These are phyloP conservation scores for Pyricularia grisea DNA, from an alignment of 2,329 filamentous ascomycete species.

Conservation along the genomic window DNA sequence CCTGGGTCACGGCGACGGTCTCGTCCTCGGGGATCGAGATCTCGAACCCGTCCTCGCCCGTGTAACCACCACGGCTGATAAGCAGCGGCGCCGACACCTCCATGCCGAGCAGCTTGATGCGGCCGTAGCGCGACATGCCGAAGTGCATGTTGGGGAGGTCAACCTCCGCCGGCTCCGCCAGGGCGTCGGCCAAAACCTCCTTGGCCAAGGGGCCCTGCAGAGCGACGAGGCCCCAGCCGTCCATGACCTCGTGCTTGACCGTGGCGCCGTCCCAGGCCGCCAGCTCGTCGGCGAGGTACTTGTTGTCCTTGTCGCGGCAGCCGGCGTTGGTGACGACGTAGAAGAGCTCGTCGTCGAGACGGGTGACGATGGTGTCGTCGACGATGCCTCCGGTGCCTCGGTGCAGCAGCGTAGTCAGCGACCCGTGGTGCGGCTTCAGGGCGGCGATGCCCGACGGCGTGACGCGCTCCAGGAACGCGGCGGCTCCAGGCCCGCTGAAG, in stretches of 20 bases:
- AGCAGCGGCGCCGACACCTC: conserved; percentile 45
- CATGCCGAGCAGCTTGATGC: conserved; percentile 49
- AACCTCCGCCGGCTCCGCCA: conserved; percentile 40
- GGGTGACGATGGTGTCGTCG: conserved; percentile 87
- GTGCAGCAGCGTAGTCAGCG: conserved; percentile 76
- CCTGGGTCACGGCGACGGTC: conserved; percentile 57
- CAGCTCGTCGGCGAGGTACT: conserved; percentile 65
- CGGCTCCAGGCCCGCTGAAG: conserved; percentile 71
- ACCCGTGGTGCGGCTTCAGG: conserved; percentile 60
- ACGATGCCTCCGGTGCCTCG: conserved; percentile 79
- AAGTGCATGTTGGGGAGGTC: conserved; percentile 69
- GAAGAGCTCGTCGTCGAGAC: conserved; percentile 64
- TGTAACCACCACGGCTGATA: conserved; percentile 87
- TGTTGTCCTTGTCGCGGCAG: conserved; percentile 79
- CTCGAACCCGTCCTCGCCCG: conserved; percentile 96
- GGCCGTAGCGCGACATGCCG: conserved; percentile 60
- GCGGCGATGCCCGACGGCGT: conserved; percentile 66
- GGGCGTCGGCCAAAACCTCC: conserved; percentile 54
- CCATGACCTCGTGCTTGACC: conserved; percentile 37
- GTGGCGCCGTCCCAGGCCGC: conserved; percentile 33
- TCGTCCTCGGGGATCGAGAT: conserved; percentile 69
- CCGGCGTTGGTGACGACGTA: conserved; percentile 95
- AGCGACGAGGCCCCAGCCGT: conserved; percentile 71
- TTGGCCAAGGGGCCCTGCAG: conserved; percentile 78
- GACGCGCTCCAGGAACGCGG: conserved; percentile 72